Evolutionary conservation across 495 filamentous ascomycete species (phyloP), one percentile per base, ranked within the genome.

Genomic region (Annulohypoxylon moriforme): DNA sequence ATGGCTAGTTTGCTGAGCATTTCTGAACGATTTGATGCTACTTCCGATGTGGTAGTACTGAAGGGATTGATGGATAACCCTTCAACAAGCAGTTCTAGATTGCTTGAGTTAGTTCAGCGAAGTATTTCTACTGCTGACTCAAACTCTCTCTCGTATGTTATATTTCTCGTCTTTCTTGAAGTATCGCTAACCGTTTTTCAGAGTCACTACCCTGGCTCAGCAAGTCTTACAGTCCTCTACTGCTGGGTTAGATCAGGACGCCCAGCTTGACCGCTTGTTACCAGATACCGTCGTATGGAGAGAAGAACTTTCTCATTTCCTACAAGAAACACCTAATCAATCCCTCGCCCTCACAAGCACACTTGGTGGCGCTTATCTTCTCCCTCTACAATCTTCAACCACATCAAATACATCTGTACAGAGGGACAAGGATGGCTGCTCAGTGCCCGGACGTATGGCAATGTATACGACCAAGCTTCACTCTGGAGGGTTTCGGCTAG

Each of bases 281-380:
- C 86, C 86, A 11, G 83, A 76, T 36, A 73, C 73, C 9, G 69
- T 71, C 1, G 57, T 75, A 18, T 88, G 86, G 86, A 75, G 71
- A 64, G 40, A 76, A 4, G 78, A 82, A 44, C 69, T 97, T n/a
- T 68, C 59, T 0, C 83, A 81, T 1, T 89, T 95, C 73, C 81
- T 96, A 14, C 76, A 83, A 38, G 74, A 82, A 5, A 71, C 81
- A 22, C 89, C 91, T 13, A 86, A 86, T 46, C 80, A 84, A 13
- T 90, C 92, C 8, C 77, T 94, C 5, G 87, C 92, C 8, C 85
- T 96, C 7, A 92, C 91, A 4, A 93, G 89, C 75, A 85, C 87
- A 9, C 78, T 97, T 20, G 88, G 87, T 5, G 93, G 93, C 13
- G 85, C 86, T 10, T 88, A 94, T 29, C 89, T 92, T 69, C 78